Base-by-base conservation (phyloP, 176 grass and related monocot genomes). In the Juncus effusus region DNA sequence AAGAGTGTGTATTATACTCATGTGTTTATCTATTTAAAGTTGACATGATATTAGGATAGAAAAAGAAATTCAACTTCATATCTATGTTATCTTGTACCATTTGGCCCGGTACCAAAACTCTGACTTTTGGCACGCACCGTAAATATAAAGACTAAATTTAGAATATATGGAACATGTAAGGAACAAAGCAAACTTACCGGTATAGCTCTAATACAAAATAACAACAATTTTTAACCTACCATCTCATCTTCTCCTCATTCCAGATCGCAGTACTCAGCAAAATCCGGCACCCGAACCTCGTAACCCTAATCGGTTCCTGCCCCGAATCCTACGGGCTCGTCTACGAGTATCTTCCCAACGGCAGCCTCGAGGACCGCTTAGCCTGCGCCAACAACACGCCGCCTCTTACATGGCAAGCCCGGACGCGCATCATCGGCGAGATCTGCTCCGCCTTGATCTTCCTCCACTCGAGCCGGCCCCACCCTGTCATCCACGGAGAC, bases 341-440 rank as follows among this genome's bases (percentile, higher is more conserved):
- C 37, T 96, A 83, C 1, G 87, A 96, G 75, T 88, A 74, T 52
- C 87, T 96, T 51, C 87, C 91, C 11, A 90, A 90, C 10, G 87
- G 91, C 50, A 96, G 79, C 51, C 79, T 96, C 3, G 79, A 96
- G 51, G 84, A 90, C 7, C 61, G 61, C 9, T 79, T 96, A 0
- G 16, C 64, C 2, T 63, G 69, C 41, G 64, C 14, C 9, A 60
- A 77, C 38, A 77, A 60, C 40, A 88, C 63, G n/a, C 65, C 65
- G 15, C 77, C 92, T 3, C 41, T 96, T 37, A 60, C 84, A 36
- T 91, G 92, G 92, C 77, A 88, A 63, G 66, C 62, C 45, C 84
- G 82, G 13, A 88, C 63, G 3, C 69, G 79, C 39, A 86, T 96
- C 59, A 81, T 88, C 16, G 50, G 58, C 3, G 92, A 96, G 66